These are phyloP conservation scores for Zygosaccharomyces bailii DNA, from an alignment of 805 yeast genomes.

Conservation along the genomic window DNA sequence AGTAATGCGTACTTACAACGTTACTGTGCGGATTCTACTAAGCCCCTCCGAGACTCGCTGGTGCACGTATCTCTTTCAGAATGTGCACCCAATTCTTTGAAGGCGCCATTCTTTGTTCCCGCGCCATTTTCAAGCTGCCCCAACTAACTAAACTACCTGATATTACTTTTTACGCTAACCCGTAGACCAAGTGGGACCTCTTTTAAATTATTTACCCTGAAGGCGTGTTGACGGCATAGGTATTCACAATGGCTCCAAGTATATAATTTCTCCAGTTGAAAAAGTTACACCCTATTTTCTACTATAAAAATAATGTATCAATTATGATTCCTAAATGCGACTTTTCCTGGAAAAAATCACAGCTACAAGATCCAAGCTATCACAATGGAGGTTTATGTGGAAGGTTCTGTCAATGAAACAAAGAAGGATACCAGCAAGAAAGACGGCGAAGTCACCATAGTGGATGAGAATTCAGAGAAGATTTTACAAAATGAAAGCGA, in stretches of 20 bases:
- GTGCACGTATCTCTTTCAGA: background rate
- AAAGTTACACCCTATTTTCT: slow-evolving; percentile 1
- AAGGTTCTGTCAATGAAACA: slow-evolving; percentile 2
- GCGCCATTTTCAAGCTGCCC: background rate
- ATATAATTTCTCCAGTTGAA: background rate
- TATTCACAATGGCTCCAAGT: background rate
- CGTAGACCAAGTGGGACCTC: background rate
- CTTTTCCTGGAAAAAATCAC: background rate
- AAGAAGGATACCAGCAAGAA: background rate
- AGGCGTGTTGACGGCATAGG: background rate
- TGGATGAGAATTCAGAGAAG: slow-evolving; percentile 3
- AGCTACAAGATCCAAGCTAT: background rate
- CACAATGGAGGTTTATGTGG: too few species aligned
- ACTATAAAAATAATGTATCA: background rate
- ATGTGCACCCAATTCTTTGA: slow-evolving; percentile 1
- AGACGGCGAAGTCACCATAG: background rate
- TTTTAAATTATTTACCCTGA: background rate
- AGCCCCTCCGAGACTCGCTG: too few species aligned
- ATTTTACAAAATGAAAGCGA: background rate
- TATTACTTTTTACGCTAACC: background rate
- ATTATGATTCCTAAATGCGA: background rate
- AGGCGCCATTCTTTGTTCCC: background rate
- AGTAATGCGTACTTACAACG: too few species aligned
- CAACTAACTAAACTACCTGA: too few species aligned
- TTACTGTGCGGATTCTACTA: too few species aligned